A percentile compares a stretch with the other conserved stretches of the same genome.
These are phyloP conservation scores for Metschnikowia kofuensis DNA, from an alignment of 805 yeast genomes.

Conservation along the genomic window DNA sequence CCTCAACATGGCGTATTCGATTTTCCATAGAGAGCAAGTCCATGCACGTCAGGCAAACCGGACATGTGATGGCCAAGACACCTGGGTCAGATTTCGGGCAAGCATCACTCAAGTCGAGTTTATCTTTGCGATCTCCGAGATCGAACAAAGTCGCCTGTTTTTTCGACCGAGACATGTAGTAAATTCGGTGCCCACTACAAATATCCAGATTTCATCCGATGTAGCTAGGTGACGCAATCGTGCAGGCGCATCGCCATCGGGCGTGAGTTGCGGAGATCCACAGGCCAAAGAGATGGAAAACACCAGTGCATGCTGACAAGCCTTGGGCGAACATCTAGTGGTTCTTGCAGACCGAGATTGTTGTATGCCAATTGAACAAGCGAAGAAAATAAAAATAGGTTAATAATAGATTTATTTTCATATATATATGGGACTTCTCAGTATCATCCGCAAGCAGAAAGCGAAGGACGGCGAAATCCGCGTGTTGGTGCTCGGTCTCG, in stretches of 20 bases:
- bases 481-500: conserved; percentile 77
- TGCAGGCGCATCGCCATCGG: conserved; percentile 2
- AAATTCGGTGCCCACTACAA: too few relatives aligned
- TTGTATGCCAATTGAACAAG: background rate
- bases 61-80: conserved; percentile 37
- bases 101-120: background rate
- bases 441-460: conserved; percentile 79
- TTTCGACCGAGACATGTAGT: conserved; percentile 1
- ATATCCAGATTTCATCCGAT: too few relatives aligned
- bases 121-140: background rate
- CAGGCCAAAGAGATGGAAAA: too few relatives aligned
- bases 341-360: too few relatives aligned
- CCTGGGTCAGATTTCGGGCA: background rate
- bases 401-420: background rate
- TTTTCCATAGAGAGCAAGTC: conserved; percentile 37
- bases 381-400: background rate
- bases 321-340: too few relatives aligned
- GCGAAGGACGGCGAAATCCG: conserved; percentile 75
- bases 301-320: too few relatives aligned
- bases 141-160: conserved; percentile 5
- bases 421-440: conserved; percentile 72
- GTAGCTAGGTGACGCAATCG: conserved; percentile 6
- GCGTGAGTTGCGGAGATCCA: background rate
- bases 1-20: conserved; percentile 54
- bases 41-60: conserved; percentile 47